phyloP scores from a whole-genome alignment of 108 stramenopile genomes.

The Discostella stelligeroides region DNA sequence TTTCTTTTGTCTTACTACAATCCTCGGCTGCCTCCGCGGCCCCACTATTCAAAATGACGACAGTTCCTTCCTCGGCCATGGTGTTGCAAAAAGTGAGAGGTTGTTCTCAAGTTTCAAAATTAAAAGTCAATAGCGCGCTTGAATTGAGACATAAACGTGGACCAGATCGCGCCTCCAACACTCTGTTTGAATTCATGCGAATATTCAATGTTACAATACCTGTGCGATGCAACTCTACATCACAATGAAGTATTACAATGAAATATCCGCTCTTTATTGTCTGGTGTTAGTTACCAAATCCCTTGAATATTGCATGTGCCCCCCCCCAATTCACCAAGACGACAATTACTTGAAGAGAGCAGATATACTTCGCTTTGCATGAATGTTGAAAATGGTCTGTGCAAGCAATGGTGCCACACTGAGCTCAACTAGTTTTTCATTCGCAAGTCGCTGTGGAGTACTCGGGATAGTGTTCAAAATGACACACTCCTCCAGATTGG shows the following conservation, averaged over 20 bases:
- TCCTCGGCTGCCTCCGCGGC: background rate
- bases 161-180: too few species aligned
- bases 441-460: slow-evolving; percentile 84
- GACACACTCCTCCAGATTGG: slow-evolving; percentile 93
- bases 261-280: background rate
- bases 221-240: too few species aligned
- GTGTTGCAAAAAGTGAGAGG: background rate
- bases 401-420: slow-evolving; percentile 97
- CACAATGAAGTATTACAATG: background rate
- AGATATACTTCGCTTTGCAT: slow-evolving; percentile 98
- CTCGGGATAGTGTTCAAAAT: slow-evolving; percentile 92
- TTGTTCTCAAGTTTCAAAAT: background rate
- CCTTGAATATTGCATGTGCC: background rate
- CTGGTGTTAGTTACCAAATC: background rate
- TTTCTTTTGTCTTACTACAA: slow-evolving; percentile 1
- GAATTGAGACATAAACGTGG: too few species aligned
- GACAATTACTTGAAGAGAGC: slow-evolving; percentile 95
- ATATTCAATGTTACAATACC: too few species aligned
- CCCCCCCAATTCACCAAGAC: too few species aligned
- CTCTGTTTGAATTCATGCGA: too few species aligned
- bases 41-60: background rate
- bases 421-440: slow-evolving; percentile 92
- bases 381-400: slow-evolving; percentile 98
- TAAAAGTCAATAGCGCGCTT: too few species aligned
- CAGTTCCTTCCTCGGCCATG: slow-evolving; percentile 7